Base-by-base conservation (phyloP, 208 protist genomes). In the Leptomonas seymouri region DNA sequence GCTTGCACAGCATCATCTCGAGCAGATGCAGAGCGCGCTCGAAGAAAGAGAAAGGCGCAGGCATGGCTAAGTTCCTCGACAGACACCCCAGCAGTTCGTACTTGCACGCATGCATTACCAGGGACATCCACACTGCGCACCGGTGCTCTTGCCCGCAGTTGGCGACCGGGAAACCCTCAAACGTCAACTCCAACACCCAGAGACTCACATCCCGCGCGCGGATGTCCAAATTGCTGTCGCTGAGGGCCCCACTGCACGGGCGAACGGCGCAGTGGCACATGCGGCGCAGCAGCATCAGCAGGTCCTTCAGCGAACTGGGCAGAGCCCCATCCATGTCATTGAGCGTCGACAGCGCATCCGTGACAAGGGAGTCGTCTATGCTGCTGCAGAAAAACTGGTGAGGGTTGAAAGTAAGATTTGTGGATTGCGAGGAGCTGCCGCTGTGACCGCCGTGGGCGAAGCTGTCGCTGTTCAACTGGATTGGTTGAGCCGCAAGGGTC, bases 111-210 rank as follows among this genome's bases (percentile, higher is more conserved):
- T 71, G 53, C 44, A 94, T 49, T 16, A 88, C 82, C 11, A 94
- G 41, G 2, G 78, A 80, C 46, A 96, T 69, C 86, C 84, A 91
- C 49, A 71, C 78, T 2, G 91, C 75, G 51, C 87, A 93, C 41
- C 49, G 74, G 64, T 96, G 89, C 74, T 94, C 85, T 27, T 57
- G 44, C 42, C 71, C 71, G 67, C 81, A 85, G 68, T 94, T 96
- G 45, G 87, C 82, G 20, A 85, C 70, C 31, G 89, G 89, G 49
- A 96, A 61, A 18, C 79, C 74, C 28, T 73, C 36, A 14, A 94
- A 71, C 7, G 91, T 42, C 23, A 67, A 34, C 66, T 87, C 77
- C 36, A 96, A 69, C 74, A 89, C 75, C 48, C 81, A 74, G 48
- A 95, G 63, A 50, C 76, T 78, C 25, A 93, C 61, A 55, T 86